Evolutionary conservation across 2,329 filamentous ascomycete species (phyloP).

Genomic region (Dactylellina cionopaga): DNA sequence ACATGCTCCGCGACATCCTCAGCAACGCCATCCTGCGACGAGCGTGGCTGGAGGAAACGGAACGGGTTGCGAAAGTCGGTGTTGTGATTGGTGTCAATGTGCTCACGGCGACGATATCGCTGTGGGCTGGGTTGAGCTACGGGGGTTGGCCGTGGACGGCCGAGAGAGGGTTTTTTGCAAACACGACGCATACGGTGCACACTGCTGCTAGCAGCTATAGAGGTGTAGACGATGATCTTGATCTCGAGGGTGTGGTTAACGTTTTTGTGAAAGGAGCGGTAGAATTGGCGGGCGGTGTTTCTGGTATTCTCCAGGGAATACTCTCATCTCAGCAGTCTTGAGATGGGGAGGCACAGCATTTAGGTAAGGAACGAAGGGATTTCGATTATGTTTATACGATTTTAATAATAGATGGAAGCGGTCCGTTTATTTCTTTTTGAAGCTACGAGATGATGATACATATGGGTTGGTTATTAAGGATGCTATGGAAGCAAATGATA

Average conservation of each 20-base stretch:
- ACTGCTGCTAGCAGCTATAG: background rate
- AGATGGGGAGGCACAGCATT: too few species aligned
- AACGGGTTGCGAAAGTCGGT: conserved; percentile 32
- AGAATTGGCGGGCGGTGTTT: conserved; percentile 42
- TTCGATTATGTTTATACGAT: background rate
- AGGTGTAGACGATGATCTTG: conserved; percentile 23
- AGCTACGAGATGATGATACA: background rate
- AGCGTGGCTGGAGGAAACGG: conserved; percentile 43
- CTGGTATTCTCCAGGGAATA: conserved; percentile 23
- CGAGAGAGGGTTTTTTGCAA: conserved; percentile 20
- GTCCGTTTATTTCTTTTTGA: background rate
- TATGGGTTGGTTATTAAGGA: conserved; percentile 6
- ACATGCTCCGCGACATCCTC: conserved; percentile 20
- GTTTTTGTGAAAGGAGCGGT: conserved; percentile 48
- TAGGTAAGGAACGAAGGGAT: background rate
- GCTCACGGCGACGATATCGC: conserved; percentile 17
- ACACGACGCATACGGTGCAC: background rate
- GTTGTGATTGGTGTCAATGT: conserved; percentile 38
- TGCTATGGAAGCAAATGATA: background rate
- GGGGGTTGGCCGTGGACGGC: conserved; percentile 45
- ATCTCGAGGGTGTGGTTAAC: conserved; percentile 40
- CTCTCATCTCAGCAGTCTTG: background rate
- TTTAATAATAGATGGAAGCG: background rate
- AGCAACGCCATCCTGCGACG: conserved; percentile 20
- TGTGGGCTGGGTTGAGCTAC: conserved; percentile 42